phyloP scores from a whole-genome alignment of 331 rosid species.

The Ulmus americana region DNA sequence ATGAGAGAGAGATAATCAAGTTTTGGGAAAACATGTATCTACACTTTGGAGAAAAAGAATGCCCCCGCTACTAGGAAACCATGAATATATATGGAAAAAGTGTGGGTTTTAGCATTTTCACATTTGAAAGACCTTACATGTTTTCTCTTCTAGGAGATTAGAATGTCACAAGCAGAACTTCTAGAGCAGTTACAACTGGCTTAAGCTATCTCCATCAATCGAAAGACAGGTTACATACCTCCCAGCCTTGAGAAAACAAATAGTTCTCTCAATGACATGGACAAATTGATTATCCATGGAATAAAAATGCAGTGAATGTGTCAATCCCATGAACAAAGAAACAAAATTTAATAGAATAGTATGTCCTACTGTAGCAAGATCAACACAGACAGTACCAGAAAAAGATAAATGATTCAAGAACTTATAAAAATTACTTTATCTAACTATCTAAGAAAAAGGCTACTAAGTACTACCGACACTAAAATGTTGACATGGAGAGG shows the following conservation, averaged over 20 bases:
- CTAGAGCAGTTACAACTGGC: background rate
- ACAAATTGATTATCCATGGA: background rate
- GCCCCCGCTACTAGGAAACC: background rate
- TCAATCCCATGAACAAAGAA: background rate
- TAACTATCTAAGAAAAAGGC: too few species aligned
- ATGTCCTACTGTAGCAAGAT: background rate
- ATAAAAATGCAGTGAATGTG: background rate
- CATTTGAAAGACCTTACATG: background rate
- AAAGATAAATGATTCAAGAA: background rate
- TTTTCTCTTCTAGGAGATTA: background rate
- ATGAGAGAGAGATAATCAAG: background rate
- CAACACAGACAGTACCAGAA: background rate
- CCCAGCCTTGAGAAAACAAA: background rate
- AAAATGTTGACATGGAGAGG: background rate
- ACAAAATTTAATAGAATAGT: background rate
- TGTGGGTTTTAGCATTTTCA: background rate
- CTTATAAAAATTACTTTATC: too few species aligned
- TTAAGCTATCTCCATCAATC: background rate
- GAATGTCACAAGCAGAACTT: background rate
- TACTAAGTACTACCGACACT: too few species aligned
- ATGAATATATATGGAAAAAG: background rate
- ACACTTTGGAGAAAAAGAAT: background rate
- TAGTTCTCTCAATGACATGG: background rate
- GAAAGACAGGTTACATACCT: background rate
- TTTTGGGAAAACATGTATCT: background rate